Base-by-base conservation (phyloP, 805 yeast genomes). In the Saccharomycopsis amapae region DNA sequence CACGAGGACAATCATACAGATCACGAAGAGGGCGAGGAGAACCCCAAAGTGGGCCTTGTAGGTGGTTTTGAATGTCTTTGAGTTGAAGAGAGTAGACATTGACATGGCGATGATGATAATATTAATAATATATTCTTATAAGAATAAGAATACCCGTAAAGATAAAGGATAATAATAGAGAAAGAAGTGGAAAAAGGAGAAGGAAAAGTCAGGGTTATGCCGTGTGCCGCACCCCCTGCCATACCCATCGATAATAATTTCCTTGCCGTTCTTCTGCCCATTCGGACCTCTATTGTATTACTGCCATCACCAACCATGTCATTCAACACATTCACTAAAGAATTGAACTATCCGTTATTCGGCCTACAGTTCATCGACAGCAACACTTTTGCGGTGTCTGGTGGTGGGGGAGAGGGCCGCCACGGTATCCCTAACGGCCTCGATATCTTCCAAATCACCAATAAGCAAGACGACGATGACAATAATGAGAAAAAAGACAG, bases 321-420 rank as follows among this genome's bases (percentile, higher is more conserved):
- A 13, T 45, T 45, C 36, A 31, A 31, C 17, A 33, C 49, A 20
- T 40, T 45, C 34, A 22, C 19, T 6, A 25, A 33, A 3, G 42
- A 38, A 2, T 66, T 32, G 88, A 85, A 2, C 1, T 85, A 80
- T 56, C 97, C 98, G 1, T 70, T 88, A 10, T 85, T 82, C 55
- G 90, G 87, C 2, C 80, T 89, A 44, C 74, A 76, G 50, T 88
- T 85, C 59, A 66, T 80, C 38, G 68, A 74, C 53, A 72, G 78
- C 52, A 65, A 69, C 52, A 73, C 78, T 1, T 61, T 89, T 26
- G 62, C 87, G 39, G 83, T 82, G 23, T 79, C 87, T 3, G 98
- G 98, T 36, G 98, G 98, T 39, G 97, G 97, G 22, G 98, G 97
- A 19, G 95, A 86, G 61, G 96, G 96, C 5, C 79, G 80, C 56